Base-by-base conservation (phyloP, 2,329 filamentous ascomycete species). In the Aspergillus intermedius region DNA sequence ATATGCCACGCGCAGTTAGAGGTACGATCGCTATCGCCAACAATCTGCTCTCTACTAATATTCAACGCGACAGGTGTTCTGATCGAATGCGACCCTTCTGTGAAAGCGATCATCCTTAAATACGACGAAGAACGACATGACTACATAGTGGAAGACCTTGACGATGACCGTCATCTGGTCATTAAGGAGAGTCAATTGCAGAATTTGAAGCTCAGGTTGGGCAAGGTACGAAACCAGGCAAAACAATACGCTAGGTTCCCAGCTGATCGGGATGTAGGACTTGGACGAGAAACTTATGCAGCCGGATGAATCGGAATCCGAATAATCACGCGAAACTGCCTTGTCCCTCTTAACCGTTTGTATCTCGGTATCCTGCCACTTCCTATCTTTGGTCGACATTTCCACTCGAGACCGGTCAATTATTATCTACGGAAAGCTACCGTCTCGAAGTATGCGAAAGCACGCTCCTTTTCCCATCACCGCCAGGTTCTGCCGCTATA, bases 31-130 rank as follows among this genome's bases (percentile, higher is more conserved):
- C 8, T 12, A 25, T n/a, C 15, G 1, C 21, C 13, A n/a, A 3
- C 13, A 25, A 23, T 19, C 37, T 19, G 37, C 10, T 19, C 17
- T 9, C 9, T 22, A 6, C 41, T 43, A 43, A 21, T 17, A 21
- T 5, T 23, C 25, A 22, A 21, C 6, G 17, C 23, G 1, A 37
- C 53, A 74, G 72, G 72, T 47, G 67, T 74, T 37, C 62, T 74
- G 10, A 67, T 75, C 49, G 71, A 74, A 60, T 74, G 72, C 60
- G 72, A 75, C 53, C 72, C 72, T 3, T 74, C 72, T 37, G 72
- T 75, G 55, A 74, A 74, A 58, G 70, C 72, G 39, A 73, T 75
- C 55, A 74, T 75, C 47, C 61, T 74, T 23, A 75, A 74, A 44
- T 74, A 74, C 55, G 72, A 75, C 51, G 68, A 73, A 53, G 69